These are phyloP conservation scores for Hericium erinaceus DNA, from an alignment of 768 basidiomycete genomes.

Conservation along the genomic window DNA sequence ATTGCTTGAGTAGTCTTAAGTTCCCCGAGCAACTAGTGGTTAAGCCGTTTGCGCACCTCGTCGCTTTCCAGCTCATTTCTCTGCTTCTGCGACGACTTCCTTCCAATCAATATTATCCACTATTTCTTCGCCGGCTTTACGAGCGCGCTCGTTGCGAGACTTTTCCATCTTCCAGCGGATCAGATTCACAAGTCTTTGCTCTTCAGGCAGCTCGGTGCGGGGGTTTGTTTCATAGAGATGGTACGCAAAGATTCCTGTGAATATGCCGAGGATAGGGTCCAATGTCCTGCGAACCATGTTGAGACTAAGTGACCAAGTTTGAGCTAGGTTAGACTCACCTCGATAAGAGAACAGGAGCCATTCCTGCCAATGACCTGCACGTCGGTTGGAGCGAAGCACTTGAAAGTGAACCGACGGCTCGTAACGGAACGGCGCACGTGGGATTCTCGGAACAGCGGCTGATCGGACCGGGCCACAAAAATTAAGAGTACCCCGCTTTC, in stretches of 20 bases:
- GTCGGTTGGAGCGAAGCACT: no score
- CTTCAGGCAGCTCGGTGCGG: constrained; percentile 50
- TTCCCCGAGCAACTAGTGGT: not conserved
- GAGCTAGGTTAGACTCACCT: not conserved
- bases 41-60: not conserved
- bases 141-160: constrained; percentile 14
- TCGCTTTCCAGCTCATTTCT: not conserved
- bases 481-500: no score
- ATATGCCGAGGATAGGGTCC: constrained; percentile 67
- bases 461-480: no score
- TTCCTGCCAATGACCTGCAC: constrained; percentile 10
- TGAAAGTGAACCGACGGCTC: no score
- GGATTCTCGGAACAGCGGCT: no score
- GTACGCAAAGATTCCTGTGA: constrained; percentile 72
- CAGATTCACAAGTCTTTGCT: constrained; percentile 46
- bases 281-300: constrained; percentile 34
- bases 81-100: constrained; percentile 9
- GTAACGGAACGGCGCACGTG: no score
- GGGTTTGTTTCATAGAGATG: constrained; percentile 77
- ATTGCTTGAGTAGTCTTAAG: no score
- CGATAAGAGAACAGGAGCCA: constrained; percentile 36
- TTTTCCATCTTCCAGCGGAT: constrained; percentile 61
- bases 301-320: not conserved
- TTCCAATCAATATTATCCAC: constrained; percentile 17
- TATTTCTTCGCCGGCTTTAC: constrained; percentile 4